Conservation (phyloP, 192 early-diverging fungal genomes). For the Entomortierella lignicola region DNA sequence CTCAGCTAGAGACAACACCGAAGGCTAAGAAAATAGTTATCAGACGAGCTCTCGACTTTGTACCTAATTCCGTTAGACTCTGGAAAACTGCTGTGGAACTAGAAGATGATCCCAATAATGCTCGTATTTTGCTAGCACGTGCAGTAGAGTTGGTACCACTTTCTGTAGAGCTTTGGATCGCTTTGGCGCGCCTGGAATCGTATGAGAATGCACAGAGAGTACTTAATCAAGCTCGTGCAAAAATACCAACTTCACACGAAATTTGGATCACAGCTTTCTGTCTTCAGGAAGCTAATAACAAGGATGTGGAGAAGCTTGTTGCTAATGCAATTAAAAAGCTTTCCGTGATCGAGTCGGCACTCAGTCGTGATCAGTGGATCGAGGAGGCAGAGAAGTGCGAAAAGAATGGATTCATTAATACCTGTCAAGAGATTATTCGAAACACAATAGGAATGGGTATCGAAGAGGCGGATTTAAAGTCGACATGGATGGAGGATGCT, state of each 20-base stretch:
- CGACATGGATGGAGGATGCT: slow-evolving; percentile 92
- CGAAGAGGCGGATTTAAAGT: slow-evolving; percentile 79
- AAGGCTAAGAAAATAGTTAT: slow-evolving; percentile 86
- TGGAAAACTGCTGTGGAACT: slow-evolving; percentile 94
- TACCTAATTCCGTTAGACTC: slow-evolving; percentile 90
- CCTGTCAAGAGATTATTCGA: slow-evolving; percentile 87
- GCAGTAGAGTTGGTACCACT: slow-evolving; percentile 94
- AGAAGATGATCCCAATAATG: slow-evolving; percentile 94
- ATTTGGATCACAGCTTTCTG: slow-evolving; percentile 95
- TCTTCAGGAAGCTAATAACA: slow-evolving; percentile 77
- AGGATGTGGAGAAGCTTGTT: slow-evolving; percentile 77
- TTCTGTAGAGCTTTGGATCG: slow-evolving; percentile 95
- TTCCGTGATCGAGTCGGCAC: slow-evolving; percentile 68
- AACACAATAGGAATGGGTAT: slow-evolving; percentile 84
- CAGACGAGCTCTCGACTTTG: slow-evolving; percentile 91
- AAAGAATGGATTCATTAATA: slow-evolving; percentile 77
- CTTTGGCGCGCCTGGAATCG: slow-evolving; percentile 90
- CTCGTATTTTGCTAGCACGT: slow-evolving; percentile 88
- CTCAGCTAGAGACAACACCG: slow-evolving; percentile 82
- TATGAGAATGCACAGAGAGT: slow-evolving; percentile 91
- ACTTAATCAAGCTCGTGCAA: slow-evolving; percentile 87
- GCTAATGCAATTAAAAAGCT: slow-evolving; percentile 76
- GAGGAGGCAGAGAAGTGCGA: slow-evolving; percentile 87
- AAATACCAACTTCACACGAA: slow-evolving; percentile 90
- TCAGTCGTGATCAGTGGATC: slow-evolving; percentile 91